phyloP scores from a whole-genome alignment of 257 asterid genomes.

The Paulownia fortunei region DNA sequence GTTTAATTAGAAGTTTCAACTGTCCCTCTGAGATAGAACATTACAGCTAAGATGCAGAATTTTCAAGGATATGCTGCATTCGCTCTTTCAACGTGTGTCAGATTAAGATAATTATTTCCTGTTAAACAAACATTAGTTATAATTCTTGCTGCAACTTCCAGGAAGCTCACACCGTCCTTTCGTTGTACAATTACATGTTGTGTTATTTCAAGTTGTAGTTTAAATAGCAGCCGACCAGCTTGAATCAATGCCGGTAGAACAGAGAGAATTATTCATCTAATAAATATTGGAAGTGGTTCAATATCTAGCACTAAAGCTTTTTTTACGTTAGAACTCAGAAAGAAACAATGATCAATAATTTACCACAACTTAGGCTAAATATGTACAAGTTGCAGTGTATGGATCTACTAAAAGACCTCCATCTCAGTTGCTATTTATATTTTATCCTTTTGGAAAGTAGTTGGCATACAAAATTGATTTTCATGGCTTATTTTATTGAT shows the following conservation, averaged over 20 bases:
- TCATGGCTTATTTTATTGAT: constrained; percentile 28
- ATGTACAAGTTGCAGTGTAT: neutral
- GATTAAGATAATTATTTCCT: constrained; percentile 35
- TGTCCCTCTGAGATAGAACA: constrained; percentile 57
- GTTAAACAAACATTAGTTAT: constrained; percentile 21
- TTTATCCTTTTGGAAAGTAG: constrained; percentile 3
- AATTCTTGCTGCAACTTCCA: constrained; percentile 40
- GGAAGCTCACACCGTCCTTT: constrained; percentile 46
- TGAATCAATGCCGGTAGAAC: neutral
- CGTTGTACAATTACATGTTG: constrained; percentile 31
- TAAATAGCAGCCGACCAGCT: constrained; percentile 15
- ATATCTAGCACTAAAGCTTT: neutral
- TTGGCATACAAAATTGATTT: constrained; percentile 22
- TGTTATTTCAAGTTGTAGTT: constrained; percentile 28
- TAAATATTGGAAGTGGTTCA: neutral
- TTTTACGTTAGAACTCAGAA: neutral
- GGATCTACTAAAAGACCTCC: constrained; percentile 8
- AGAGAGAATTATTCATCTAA: neutral
- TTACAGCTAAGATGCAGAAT: constrained; percentile 57
- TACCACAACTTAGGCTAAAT: neutral
- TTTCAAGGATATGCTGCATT: constrained; percentile 25
- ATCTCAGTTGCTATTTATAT: neutral
- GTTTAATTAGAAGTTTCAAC: constrained; percentile 33
- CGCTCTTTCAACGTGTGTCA: constrained; percentile 30
- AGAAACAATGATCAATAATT: neutral